Evolutionary conservation across 1,139 yeast species (phyloP).

Genomic region (Hemisphaericaspora xylofermentans): DNA sequence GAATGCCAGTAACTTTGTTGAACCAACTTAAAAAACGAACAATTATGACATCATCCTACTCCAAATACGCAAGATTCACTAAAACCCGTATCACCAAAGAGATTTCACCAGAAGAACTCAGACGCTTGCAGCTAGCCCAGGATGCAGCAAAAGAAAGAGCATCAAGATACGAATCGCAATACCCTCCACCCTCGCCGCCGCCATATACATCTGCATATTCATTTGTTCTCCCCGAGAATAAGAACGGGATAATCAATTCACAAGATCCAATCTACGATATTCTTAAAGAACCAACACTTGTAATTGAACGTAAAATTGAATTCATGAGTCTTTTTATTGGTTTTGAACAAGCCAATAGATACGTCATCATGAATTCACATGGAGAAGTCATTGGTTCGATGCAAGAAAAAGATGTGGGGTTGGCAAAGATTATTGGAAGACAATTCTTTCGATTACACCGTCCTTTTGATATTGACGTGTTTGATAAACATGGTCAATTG

Average conservation of each 20-base stretch:
- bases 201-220: slow-evolving; percentile 12
- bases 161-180: slow-evolving; percentile 18
- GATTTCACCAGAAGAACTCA: slow-evolving; percentile 40
- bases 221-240: slow-evolving; percentile 39
- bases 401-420: slow-evolving; percentile 76
- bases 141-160: slow-evolving; percentile 12
- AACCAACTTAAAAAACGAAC: background rate
- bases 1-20: background rate
- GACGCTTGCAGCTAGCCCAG: slow-evolving; percentile 21
- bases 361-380: slow-evolving; percentile 66
- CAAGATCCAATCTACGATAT: slow-evolving; percentile 58
- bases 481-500: slow-evolving; percentile 67
- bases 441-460: slow-evolving; percentile 82
- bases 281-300: slow-evolving; percentile 75
- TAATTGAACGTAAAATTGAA: slow-evolving; percentile 85
- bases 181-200: slow-evolving; percentile 6
- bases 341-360: slow-evolving; percentile 86
- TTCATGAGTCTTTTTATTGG: slow-evolving; percentile 84
- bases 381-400: slow-evolving; percentile 81
- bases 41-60: slow-evolving; percentile 1
- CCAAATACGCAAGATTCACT: slow-evolving; percentile 11
- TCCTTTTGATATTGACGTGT: slow-evolving; percentile 81
- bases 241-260: slow-evolving; percentile 49
- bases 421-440: slow-evolving; percentile 67
- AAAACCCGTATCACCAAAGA: slow-evolving; percentile 35